phyloP scores from a whole-genome alignment of 2,329 filamentous ascomycete genomes.

The Neofusicoccum ribis region DNA sequence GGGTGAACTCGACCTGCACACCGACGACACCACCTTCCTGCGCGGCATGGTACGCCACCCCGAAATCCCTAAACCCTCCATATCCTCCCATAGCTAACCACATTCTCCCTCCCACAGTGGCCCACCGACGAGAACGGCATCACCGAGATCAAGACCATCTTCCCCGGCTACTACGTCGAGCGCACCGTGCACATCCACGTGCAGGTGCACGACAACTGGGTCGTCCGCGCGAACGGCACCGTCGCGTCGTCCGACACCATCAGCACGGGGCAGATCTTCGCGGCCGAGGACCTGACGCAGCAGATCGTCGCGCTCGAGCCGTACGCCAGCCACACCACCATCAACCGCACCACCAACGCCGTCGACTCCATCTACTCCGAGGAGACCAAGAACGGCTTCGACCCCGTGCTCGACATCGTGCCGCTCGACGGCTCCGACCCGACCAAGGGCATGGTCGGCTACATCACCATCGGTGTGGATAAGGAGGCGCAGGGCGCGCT shows the following conservation, averaged over 20 bases:
- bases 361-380: conserved; percentile 25
- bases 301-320: conserved; percentile 38
- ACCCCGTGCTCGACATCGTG: conserved; percentile 24
- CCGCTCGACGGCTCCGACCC: not conserved
- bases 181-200: conserved; percentile 29
- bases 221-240: conserved; percentile 33
- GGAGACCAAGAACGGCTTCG: conserved; percentile 28
- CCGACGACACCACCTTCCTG: conserved; percentile 32
- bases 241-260: conserved; percentile 31
- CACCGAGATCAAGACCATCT: conserved; percentile 30
- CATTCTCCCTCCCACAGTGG: conserved; percentile 20
- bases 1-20: conserved; percentile 25
- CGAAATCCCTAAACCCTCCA: not conserved
- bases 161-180: conserved; percentile 29
- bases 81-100: not conserved
- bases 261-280: conserved; percentile 37
- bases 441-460: conserved; percentile 34
- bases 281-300: conserved; percentile 31
- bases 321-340: conserved; percentile 35
- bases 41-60: conserved; percentile 25
- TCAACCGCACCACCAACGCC: conserved; percentile 39
- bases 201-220: conserved; percentile 26
- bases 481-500: conserved; percentile 1
- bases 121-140: conserved; percentile 30
- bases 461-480: conserved; percentile 40